phyloP scores from a whole-genome alignment of 2,329 filamentous ascomycete species.

The Aspergillus novofumigatus region DNA sequence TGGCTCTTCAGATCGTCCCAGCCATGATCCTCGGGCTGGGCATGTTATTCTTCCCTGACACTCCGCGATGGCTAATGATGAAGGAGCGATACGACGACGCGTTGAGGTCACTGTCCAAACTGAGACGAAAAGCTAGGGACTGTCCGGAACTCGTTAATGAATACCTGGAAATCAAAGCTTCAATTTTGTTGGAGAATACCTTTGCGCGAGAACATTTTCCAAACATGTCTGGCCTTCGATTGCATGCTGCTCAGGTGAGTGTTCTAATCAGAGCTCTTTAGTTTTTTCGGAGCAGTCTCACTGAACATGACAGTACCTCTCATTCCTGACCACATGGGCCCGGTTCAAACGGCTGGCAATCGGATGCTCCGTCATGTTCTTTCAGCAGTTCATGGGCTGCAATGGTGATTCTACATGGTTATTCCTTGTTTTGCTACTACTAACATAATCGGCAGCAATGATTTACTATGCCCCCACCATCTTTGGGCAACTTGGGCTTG shows the following conservation, averaged over 20 bases:
- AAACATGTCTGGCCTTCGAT: conserved; percentile 22
- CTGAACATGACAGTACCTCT: conserved; percentile 25
- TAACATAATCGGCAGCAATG: conserved; percentile 26
- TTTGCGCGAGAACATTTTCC: conserved; percentile 30
- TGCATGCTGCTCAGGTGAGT: conserved; percentile 31
- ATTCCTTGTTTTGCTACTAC: neutral
- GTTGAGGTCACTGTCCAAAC: conserved; percentile 42
- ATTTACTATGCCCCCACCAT: conserved; percentile 49
- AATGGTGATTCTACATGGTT: conserved; percentile 29
- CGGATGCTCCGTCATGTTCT: conserved; percentile 39
- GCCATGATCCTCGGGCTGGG: conserved; percentile 37
- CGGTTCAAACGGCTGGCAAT: conserved; percentile 37
- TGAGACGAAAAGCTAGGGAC: conserved; percentile 45
- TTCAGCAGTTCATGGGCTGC: conserved; percentile 47
- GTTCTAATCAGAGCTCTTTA: neutral
- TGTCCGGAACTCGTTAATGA: conserved; percentile 49
- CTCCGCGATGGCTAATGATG: conserved; percentile 52
- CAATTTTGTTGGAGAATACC: conserved; percentile 33
- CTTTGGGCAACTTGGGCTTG: conserved; percentile 43
- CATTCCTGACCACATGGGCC: conserved; percentile 31
- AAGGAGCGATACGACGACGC: conserved; percentile 49
- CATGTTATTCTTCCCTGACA: conserved; percentile 52
- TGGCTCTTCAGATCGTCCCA: conserved; percentile 45
- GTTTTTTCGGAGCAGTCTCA: neutral
- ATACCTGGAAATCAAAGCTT: conserved; percentile 48